A percentile compares a stretch with the other conserved stretches of the same genome.
These are phyloP conservation scores for Pseudomassariella vexata DNA, from an alignment of 2,329 filamentous ascomycete genomes.

Conservation along the genomic window DNA sequence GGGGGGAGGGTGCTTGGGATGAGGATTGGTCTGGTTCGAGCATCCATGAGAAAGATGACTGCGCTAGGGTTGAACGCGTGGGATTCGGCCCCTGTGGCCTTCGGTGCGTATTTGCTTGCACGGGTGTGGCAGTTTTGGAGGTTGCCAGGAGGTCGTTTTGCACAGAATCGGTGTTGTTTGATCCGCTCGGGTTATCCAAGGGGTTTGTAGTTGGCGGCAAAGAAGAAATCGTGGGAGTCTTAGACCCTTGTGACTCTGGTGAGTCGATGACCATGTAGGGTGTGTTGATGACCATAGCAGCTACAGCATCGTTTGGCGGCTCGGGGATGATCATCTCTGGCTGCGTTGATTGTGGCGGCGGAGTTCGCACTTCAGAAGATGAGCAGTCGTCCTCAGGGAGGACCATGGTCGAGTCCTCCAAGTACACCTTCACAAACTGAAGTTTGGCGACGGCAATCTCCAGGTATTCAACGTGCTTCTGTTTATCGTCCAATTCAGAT, in stretches of 20 bases:
- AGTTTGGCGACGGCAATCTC: constrained; percentile 57
- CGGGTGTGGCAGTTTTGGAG: constrained; percentile 8
- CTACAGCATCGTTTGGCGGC: constrained; percentile 18
- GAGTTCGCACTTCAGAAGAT: too few species aligned
- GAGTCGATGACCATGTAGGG: constrained; percentile 11
- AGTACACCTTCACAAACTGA: constrained; percentile 58
- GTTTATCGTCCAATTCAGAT: constrained; percentile 41
- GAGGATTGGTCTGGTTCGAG: constrained; percentile 49
- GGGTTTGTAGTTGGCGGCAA: neutral
- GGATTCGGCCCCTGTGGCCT: constrained; percentile 40
- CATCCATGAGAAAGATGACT: constrained; percentile 78
- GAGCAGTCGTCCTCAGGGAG: constrained; percentile 33
- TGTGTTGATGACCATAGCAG: constrained; percentile 18
- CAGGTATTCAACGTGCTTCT: constrained; percentile 45
- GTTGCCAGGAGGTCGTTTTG: constrained; percentile 17
- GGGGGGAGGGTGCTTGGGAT: constrained; percentile 14
- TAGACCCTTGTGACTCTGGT: constrained; percentile 6
- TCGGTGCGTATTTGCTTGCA: constrained; percentile 17
- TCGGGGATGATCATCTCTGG: constrained; percentile 11
- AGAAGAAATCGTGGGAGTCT: constrained; percentile 4
- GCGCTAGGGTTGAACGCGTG: constrained; percentile 61
- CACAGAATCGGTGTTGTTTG: constrained; percentile 2
- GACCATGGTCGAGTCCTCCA: constrained; percentile 51
- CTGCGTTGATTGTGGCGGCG: constrained; percentile 3
- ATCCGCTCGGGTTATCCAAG: too few species aligned